These are phyloP conservation scores for Russula foetens DNA, from an alignment of 768 basidiomycete species.

Conservation along the genomic window DNA sequence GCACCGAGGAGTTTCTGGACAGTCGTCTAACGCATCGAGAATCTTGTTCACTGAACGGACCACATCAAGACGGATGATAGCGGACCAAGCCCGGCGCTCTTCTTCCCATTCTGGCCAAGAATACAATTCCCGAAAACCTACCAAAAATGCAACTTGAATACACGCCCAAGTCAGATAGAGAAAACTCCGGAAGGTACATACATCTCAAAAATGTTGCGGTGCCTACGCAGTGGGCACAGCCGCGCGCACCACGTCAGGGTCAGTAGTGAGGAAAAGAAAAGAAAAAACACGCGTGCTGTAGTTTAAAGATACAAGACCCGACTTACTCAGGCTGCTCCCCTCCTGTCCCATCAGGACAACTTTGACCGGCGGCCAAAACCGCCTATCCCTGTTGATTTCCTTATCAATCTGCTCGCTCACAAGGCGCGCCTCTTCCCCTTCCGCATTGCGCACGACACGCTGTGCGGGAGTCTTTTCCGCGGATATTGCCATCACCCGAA, in stretches of 20 bases:
- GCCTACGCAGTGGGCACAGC: too few relatives aligned
- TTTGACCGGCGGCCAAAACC: slow-evolving; percentile 15
- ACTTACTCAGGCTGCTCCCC: slow-evolving; percentile 10
- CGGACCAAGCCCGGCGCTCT: slow-evolving; percentile 58
- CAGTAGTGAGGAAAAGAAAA: too few relatives aligned
- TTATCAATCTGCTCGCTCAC: slow-evolving; percentile 23
- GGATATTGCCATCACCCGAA: background rate
- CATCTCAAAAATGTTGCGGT: too few relatives aligned
- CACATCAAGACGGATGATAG: slow-evolving; percentile 58
- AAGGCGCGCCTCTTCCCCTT: slow-evolving; percentile 19
- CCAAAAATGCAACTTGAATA: too few relatives aligned
- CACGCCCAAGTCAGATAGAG: too few relatives aligned
- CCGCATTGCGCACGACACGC: slow-evolving; percentile 15
- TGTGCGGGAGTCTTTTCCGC: slow-evolving; percentile 19
- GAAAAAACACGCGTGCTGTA: too few relatives aligned
- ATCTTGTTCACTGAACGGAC: slow-evolving; percentile 35
- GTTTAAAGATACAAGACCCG: background rate
- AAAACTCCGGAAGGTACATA: too few relatives aligned
- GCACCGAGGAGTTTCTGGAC: background rate
- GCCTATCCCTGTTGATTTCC: slow-evolving; percentile 5
- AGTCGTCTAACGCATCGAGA: slow-evolving; percentile 29
- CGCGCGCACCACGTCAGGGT: too few relatives aligned
- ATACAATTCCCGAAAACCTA: too few relatives aligned
- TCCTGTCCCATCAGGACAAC: slow-evolving; percentile 22
- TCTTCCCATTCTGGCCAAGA: slow-evolving; percentile 36